phyloP scores from a whole-genome alignment of 768 basidiomycete species.

The Cystobasidium onofrii region DNA sequence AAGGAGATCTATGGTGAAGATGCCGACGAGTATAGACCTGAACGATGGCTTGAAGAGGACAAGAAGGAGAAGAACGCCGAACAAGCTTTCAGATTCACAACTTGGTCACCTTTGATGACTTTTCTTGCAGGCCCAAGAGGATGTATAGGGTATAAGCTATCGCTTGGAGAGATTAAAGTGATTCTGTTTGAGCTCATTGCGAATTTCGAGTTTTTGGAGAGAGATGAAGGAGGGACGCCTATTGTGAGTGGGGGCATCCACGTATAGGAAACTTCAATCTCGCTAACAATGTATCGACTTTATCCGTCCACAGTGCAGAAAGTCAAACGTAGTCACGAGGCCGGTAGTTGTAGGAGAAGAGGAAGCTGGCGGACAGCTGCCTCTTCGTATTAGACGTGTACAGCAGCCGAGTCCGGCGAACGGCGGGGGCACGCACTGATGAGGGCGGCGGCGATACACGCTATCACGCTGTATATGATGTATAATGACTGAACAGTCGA shows the following conservation, averaged over 20 bases:
- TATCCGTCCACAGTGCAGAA: not conserved
- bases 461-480: too few relatives aligned
- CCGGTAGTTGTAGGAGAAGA: conserved; percentile 23
- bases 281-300: not conserved
- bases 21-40: conserved; percentile 52
- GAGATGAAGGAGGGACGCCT: conserved; percentile 8
- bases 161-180: conserved; percentile 25
- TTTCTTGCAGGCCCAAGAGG: conserved; percentile 4
- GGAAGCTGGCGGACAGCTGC: conserved; percentile 9
- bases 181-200: conserved; percentile 12
- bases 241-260: conserved; percentile 19
- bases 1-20: conserved; percentile 59
- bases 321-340: conserved; percentile 8
- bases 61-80: not conserved
- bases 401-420: too few relatives aligned
- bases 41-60: conserved; percentile 16
- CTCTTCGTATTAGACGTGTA: not conserved
- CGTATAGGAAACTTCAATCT: too few relatives aligned
- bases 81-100: not conserved
- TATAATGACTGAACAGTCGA: too few relatives aligned
- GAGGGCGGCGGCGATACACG: too few relatives aligned
- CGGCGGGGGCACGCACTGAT: too few relatives aligned
- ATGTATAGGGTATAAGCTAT: conserved; percentile 30
- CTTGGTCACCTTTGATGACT: conserved; percentile 4
- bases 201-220: conserved; percentile 25